Percentiles rank a stretch among this genome's conserved stretches.
phyloP scores from a whole-genome alignment of 805 yeast genomes.

The Tetrapisispora taiwanensis region DNA sequence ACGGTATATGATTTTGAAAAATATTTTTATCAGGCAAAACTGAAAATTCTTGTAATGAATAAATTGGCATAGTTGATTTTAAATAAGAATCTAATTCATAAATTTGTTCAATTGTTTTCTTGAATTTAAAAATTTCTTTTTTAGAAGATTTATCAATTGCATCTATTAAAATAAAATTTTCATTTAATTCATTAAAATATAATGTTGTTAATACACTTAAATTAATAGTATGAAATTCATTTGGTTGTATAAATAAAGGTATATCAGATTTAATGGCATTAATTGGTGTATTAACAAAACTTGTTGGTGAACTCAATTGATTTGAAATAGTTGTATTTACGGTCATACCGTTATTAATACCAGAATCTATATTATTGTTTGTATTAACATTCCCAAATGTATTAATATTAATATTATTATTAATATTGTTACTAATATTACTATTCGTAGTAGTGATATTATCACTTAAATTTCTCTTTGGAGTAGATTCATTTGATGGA shows the following conservation, averaged over 20 bases:
- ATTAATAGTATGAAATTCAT: conserved; percentile 42
- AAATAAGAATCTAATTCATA: conserved; percentile 49
- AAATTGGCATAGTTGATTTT: conserved; percentile 38
- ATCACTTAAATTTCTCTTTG: background rate
- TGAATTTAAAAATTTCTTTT: conserved; percentile 66
- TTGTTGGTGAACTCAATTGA: background rate
- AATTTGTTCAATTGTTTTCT: conserved; percentile 55
- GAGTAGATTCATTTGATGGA: background rate
- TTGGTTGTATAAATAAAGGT: conserved; percentile 48
- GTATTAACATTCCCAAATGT: background rate
- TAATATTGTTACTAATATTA: background rate
- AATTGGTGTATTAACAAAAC: background rate
- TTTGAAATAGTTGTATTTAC: background rate
- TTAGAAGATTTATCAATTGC: conserved; percentile 50
- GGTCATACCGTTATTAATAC: background rate
- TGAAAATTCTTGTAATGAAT: conserved; percentile 39
- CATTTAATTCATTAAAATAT: conserved; percentile 43
- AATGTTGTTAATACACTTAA: conserved; percentile 43
- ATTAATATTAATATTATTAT: background rate
- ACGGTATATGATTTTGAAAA: conserved; percentile 47
- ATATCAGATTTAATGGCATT: conserved; percentile 25
- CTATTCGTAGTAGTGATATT: background rate
- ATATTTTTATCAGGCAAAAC: conserved; percentile 50
- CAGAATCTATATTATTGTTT: background rate
- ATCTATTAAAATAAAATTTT: conserved; percentile 44